These are phyloP conservation scores for Lepidium africanum DNA, from an alignment of 345 rosid species.

Conservation along the genomic window DNA sequence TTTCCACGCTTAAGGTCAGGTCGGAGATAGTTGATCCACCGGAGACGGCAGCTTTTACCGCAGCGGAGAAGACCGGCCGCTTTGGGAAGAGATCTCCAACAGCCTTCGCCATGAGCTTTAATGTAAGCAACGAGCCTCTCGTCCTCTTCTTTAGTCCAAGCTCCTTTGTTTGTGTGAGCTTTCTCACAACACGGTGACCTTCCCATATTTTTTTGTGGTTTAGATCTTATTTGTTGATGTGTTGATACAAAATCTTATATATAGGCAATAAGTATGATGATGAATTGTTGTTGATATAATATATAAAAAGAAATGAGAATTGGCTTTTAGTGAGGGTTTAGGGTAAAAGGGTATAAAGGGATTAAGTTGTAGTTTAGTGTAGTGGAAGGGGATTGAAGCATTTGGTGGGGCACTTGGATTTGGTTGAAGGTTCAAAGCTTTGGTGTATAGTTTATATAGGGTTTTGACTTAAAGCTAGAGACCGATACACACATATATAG, in stretches of 20 bases:
- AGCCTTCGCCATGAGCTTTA: constrained; percentile 63
- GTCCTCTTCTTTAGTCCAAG: constrained; percentile 56
- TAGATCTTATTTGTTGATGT: constrained; percentile 15
- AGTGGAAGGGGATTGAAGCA: constrained; percentile 13
- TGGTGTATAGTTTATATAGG: constrained; percentile 27
- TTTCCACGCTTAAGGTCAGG: constrained; percentile 69
- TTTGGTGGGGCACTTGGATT: constrained; percentile 30
- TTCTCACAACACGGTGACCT: constrained; percentile 76
- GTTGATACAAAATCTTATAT: constrained; percentile 3
- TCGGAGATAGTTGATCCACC: constrained; percentile 62
- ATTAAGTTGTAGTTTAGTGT: constrained; percentile 2
- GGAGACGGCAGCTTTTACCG: constrained; percentile 69
- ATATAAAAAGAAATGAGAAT: background rate
- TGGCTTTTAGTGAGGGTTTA: constrained; percentile 14
- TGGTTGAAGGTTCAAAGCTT: constrained; percentile 29
- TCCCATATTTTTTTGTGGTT: constrained; percentile 35
- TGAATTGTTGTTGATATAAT: background rate
- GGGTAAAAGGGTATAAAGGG: constrained; percentile 27
- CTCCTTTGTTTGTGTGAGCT: constrained; percentile 69
- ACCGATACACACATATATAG: no score
- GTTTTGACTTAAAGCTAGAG: constrained; percentile 28
- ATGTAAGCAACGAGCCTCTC: constrained; percentile 52
- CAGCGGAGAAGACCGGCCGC: constrained; percentile 66
- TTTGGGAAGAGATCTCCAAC: constrained; percentile 69
- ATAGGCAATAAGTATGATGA: background rate